phyloP scores from a whole-genome alignment of 73 alveolate species.

The Paramecium sonneborni region DNA sequence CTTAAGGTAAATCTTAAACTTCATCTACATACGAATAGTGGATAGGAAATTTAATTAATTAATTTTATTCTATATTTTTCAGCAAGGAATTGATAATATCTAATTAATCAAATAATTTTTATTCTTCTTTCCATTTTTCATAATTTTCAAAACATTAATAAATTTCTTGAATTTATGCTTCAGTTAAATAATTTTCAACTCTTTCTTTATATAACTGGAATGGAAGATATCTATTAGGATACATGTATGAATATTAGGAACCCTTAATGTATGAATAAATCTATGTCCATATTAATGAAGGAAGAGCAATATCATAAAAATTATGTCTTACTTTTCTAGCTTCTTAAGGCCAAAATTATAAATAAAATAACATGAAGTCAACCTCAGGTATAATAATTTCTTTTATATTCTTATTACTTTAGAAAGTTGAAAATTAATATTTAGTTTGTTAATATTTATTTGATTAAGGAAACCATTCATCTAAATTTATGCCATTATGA shows the following conservation, averaged over 20 bases:
- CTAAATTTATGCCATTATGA: not conserved
- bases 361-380: constrained; percentile 45
- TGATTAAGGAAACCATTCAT: constrained; percentile 20
- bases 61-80: constrained; percentile 37
- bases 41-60: constrained; percentile 65
- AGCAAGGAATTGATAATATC: constrained; percentile 82
- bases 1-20: constrained; percentile 85
- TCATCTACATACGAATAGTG: constrained; percentile 87
- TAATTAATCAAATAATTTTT: constrained; percentile 79
- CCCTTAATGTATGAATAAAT: constrained; percentile 87
- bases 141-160: constrained; percentile 67
- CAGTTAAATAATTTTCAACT: constrained; percentile 38
- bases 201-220: not conserved
- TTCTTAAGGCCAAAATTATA: constrained; percentile 50
- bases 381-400: constrained; percentile 36
- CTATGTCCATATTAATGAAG: constrained; percentile 87
- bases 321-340: not conserved
- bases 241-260: constrained; percentile 57
- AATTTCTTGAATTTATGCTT: not conserved
- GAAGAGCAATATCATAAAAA: not conserved
- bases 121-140: constrained; percentile 82
- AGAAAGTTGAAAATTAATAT: not conserved
- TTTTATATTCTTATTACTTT: not conserved
- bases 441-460: constrained; percentile 41
- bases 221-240: constrained; percentile 58